Conservation (phyloP, 176 grass and related monocot species). For the Carex kokanica region DNA sequence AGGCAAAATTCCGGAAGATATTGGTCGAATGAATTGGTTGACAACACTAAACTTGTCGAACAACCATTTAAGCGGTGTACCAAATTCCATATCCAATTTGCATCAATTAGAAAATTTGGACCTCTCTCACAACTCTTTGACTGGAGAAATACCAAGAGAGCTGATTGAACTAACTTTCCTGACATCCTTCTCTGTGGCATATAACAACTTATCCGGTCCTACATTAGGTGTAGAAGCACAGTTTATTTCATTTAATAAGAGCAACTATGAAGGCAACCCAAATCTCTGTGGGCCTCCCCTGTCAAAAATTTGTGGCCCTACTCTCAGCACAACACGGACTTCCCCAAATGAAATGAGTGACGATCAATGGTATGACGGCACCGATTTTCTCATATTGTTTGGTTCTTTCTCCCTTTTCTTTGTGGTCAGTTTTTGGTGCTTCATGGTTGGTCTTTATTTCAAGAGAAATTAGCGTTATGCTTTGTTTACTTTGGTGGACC, state of each 20-base stretch:
- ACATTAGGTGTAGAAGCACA: conserved; percentile 9
- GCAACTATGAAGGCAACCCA: conserved; percentile 18
- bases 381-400: neutral
- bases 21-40: conserved; percentile 15
- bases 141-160: neutral
- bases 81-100: conserved; percentile 11
- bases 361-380: neutral
- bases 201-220: conserved; percentile 37
- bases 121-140: conserved; percentile 26
- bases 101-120: conserved; percentile 22
- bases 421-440: neutral
- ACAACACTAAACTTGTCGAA: conserved; percentile 25
- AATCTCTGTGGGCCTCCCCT: conserved; percentile 10
- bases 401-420: neutral
- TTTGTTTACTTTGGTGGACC: neutral
- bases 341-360: neutral
- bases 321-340: neutral
- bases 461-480: neutral
- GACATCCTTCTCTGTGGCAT: conserved; percentile 19
- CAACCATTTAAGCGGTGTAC: conserved; percentile 26
- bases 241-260: conserved; percentile 6
- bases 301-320: neutral
- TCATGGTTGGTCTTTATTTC: neutral
- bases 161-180: neutral
- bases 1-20: neutral